Evolutionary conservation across 2,329 filamentous ascomycete species (phyloP), one percentile per base, ranked within the genome.

Genomic region (Aulographum hederae): DNA sequence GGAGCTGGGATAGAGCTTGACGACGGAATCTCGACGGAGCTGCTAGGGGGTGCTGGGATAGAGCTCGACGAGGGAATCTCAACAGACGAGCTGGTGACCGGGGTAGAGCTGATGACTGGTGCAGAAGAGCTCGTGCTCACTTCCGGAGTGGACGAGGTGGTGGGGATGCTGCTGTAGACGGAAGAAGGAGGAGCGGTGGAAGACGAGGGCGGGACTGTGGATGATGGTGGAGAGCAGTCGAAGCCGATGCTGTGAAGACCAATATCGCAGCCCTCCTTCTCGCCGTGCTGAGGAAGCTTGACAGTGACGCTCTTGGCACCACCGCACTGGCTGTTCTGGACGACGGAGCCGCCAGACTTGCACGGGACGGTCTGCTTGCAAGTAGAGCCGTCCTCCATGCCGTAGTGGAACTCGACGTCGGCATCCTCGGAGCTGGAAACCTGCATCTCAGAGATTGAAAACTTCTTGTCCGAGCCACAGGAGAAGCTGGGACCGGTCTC

Each of bases 311-410:
- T 73, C 50, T 67, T 81, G 41, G 86, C 85, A 55, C 85, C 85
- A 69, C 84, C 86, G 52, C 86, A 95, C 65, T 94, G 82, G 38
- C 62, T 70, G 68, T 94, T 94, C 57, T 70, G 58, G 45, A 94
- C 64, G 29, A 66, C 68, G 36, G 71, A 74, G 45, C 80, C 80
- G 12, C 64, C 59, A 34, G 65, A 60, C 40, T 63, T 69, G 68
- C 81, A 91, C 32, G 63, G 48, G 41, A 68, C 61, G 39, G 69
- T 72, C 45, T 91, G 78, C 60, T 79, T 86, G 73, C 86, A 95
- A 37, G 55, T 69, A 11, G 70, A 74, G 43, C 79, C 79, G 51
- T 86, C 80, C 2, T 72, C 67, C 82, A 94, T 92, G 46, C 63
- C 67, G 58, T 86, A 94, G 61, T 80, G 68, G 61, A 93, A 82